Conservation (phyloP, 2,329 filamentous ascomycete species). For the Ceratocystis cacaofunesta region DNA sequence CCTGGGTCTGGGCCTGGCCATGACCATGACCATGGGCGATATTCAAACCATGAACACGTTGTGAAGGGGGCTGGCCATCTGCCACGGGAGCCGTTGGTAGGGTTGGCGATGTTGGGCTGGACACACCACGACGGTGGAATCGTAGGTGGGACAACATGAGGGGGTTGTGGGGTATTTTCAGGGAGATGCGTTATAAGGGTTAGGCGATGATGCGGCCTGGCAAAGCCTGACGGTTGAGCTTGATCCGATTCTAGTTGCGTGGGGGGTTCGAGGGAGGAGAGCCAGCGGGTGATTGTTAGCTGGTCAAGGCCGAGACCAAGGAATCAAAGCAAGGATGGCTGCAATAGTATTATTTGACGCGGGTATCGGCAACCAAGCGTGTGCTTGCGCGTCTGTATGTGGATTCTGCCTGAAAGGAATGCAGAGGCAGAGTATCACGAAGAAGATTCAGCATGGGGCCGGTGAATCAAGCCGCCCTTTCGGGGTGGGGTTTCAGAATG, state of each 20-base stretch:
- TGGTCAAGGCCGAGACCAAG: background rate
- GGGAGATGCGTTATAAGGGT: background rate
- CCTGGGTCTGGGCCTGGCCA: slow-evolving; percentile 20
- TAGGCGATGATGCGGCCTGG: background rate
- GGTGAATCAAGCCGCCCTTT: slow-evolving; percentile 2
- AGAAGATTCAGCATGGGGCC: background rate
- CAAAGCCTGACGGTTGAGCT: background rate
- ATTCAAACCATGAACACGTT: background rate
- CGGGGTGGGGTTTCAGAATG: background rate
- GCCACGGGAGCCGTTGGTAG: slow-evolving; percentile 22
- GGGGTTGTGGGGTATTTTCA: background rate
- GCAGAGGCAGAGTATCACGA: background rate
- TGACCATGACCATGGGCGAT: slow-evolving; percentile 26
- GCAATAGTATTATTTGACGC: background rate
- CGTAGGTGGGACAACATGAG: slow-evolving; percentile 41
- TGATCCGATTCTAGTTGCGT: background rate
- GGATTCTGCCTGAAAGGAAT: background rate
- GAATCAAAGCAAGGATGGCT: background rate
- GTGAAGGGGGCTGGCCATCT: slow-evolving; percentile 8
- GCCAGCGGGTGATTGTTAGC: background rate
- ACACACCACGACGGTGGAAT: slow-evolving; percentile 43
- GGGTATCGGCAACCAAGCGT: background rate
- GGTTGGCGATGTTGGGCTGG: slow-evolving; percentile 39
- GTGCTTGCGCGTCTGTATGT: background rate
- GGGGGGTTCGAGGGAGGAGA: background rate